Base-by-base conservation (phyloP, 1,139 yeast genomes). In the Kluyveromyces sp. region DNA sequence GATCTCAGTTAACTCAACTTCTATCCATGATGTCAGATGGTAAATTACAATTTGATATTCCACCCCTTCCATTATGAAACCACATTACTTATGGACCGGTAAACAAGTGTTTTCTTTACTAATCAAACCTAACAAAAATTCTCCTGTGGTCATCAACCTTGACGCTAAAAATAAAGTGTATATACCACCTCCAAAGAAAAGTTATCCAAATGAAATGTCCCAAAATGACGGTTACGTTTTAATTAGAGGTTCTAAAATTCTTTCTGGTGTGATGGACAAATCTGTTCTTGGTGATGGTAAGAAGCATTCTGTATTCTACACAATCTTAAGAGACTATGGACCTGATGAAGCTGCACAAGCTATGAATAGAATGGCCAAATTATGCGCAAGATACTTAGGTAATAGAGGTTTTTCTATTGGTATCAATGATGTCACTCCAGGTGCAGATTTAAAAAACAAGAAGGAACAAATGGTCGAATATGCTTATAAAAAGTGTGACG, bases 21-120 rank as follows among this genome's bases (percentile, higher is more conserved):
- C 73, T 92, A 55, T 77, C 95, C 40, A 89, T 90, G 96, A 94
- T 94, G 98, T 83, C 95, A 4, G 97, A 94, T 64, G 97, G 95
- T 38, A 74, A 79, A 51, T 59, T 78, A 31, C 95, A 89, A 51
- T 89, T 90, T 65, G 98, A 92, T 63, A 59, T 94, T 4, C 99
- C 99, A 0, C 96, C 96, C 99, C 99, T 3, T 78, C 97, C 1
- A 85, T 94, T 47, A 74, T 81, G 68, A 92, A 92, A 65, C 98
- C 99, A 2, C 82, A 75, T 34, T 80, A 77, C 65, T 68, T 92
- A 58, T 94, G 98, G 99, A 90, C 98, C 0, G 99, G 98, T 49
- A 94, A 94, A 63, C 99, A 94, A 66, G 81, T 94, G 1, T 94
- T 90, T 64, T 83, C 95, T 38, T 66, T 92, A 49, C 73, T 94